A percentile compares a stretch with the other conserved stretches of the same genome.
Conservation (phyloP, 305 asterid species). For the Andrographis paniculata region DNA sequence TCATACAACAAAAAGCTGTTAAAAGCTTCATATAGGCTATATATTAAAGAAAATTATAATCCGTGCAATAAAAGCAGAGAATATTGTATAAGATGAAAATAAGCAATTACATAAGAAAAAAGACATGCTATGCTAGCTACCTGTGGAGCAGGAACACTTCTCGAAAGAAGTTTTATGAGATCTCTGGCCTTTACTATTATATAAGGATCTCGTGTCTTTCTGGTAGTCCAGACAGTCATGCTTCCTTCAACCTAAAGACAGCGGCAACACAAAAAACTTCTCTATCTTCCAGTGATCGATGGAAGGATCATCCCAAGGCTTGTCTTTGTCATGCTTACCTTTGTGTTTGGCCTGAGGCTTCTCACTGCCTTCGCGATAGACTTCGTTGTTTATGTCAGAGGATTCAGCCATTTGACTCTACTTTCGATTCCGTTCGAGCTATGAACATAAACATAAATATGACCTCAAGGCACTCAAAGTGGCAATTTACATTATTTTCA, state of each 20-base stretch:
- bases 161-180: conserved; percentile 57
- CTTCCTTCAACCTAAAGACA: conserved; percentile 52
- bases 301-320: conserved; percentile 89
- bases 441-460: too few species aligned
- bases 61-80: not conserved
- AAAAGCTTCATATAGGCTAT: too few species aligned
- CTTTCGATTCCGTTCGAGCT: too few species aligned
- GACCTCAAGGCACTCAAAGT: too few species aligned
- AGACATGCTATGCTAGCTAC: conserved; percentile 21
- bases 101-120: conserved; percentile 1
- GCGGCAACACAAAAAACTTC: conserved; percentile 33
- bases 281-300: conserved; percentile 94
- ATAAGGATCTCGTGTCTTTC: conserved; percentile 64
- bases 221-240: conserved; percentile 66
- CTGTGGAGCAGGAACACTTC: conserved; percentile 85
- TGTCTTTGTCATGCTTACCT: conserved; percentile 89
- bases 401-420: too few species aligned
- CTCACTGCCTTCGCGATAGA: too few species aligned
- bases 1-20: too few species aligned
- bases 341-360: conserved; percentile 42
- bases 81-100: not conserved
- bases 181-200: conserved; percentile 65
- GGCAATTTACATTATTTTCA: too few species aligned
- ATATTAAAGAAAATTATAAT: too few species aligned
- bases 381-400: too few species aligned